Conservation (phyloP, 192 early-diverging fungal species). For the Obelidium mucronatum region DNA sequence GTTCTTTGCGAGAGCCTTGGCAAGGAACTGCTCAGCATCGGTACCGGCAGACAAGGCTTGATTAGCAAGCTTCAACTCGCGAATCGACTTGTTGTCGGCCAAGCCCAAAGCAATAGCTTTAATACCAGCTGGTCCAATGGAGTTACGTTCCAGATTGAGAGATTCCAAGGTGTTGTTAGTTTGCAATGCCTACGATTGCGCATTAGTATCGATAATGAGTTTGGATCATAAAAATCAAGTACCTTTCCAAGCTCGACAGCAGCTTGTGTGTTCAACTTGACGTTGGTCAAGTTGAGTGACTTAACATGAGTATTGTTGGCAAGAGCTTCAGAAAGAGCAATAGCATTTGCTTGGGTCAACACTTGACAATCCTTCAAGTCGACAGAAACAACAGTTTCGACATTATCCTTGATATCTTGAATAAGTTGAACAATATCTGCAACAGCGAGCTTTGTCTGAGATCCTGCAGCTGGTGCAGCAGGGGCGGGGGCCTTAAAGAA, state of each 20-base stretch:
- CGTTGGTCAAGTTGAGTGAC: constrained; percentile 38
- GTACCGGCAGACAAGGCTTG: constrained; percentile 36
- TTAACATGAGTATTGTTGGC: constrained; percentile 36
- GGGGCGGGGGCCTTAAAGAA: constrained; percentile 8
- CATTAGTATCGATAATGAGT: background rate
- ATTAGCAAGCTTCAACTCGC: constrained; percentile 33
- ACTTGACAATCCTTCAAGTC: constrained; percentile 41
- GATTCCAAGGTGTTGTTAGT: constrained; percentile 34
- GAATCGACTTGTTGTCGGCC: constrained; percentile 27
- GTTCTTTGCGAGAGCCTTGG: constrained; percentile 29
- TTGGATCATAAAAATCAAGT: background rate
- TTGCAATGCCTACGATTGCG: constrained; percentile 29
- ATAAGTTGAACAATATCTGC: constrained; percentile 21
- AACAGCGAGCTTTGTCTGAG: constrained; percentile 3
- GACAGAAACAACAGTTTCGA: background rate
- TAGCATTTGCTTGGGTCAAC: constrained; percentile 29
- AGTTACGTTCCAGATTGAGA: constrained; percentile 35
- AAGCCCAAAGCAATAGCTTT: constrained; percentile 39
- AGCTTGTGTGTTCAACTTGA: constrained; percentile 44
- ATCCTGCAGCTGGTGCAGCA: background rate
- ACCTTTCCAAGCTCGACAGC: constrained; percentile 33
- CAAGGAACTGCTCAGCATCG: constrained; percentile 32
- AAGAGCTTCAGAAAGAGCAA: constrained; percentile 32
- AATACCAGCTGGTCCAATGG: constrained; percentile 41
- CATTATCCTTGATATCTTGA: constrained; percentile 16